Evolutionary conservation across 1,284 basidiomycete species (phyloP).

Genomic region (Boletus semigastroideus): DNA sequence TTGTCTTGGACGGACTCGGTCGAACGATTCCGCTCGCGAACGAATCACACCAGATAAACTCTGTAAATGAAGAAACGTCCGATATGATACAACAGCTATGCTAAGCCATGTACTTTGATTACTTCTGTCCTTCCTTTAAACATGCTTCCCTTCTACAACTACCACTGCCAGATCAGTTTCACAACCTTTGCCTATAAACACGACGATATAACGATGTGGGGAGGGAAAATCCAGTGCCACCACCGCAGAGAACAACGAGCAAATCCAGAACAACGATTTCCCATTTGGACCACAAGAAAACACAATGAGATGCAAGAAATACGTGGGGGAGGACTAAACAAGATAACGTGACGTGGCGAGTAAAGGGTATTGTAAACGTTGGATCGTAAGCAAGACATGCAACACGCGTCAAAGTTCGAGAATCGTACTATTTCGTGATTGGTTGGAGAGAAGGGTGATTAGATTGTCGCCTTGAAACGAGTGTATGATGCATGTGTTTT

Average conservation of each 20-base stretch:
- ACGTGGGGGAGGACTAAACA: conserved; percentile 28
- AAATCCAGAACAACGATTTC: conserved; percentile 18
- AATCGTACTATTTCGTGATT: conserved; percentile 27
- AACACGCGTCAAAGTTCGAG: conserved; percentile 14
- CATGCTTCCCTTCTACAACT: conserved; percentile 26
- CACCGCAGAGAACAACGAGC: conserved; percentile 18
- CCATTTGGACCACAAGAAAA: conserved; percentile 25
- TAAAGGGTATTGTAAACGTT: conserved; percentile 33
- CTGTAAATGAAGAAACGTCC: conserved; percentile 8
- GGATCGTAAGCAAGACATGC: conserved; percentile 33
- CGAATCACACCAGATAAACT: too few relatives aligned
- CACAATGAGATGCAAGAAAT: conserved; percentile 26
- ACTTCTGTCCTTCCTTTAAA: conserved; percentile 31
- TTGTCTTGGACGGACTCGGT: too few relatives aligned
- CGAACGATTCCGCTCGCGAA: too few relatives aligned
- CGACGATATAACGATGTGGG: conserved; percentile 19
- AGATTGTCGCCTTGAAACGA: conserved; percentile 31
- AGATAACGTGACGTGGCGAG: conserved; percentile 30
- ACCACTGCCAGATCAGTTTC: conserved; percentile 31
- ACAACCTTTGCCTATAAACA: conserved; percentile 24
- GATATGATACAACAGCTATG: conserved; percentile 32
- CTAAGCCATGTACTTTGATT: conserved; percentile 29
- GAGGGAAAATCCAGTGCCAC: conserved; percentile 11
- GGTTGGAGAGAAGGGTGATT: conserved; percentile 20
- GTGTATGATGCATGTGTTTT: conserved; percentile 17